phyloP scores from a whole-genome alignment of 768 basidiomycete genomes.

The Suillus sp. region DNA sequence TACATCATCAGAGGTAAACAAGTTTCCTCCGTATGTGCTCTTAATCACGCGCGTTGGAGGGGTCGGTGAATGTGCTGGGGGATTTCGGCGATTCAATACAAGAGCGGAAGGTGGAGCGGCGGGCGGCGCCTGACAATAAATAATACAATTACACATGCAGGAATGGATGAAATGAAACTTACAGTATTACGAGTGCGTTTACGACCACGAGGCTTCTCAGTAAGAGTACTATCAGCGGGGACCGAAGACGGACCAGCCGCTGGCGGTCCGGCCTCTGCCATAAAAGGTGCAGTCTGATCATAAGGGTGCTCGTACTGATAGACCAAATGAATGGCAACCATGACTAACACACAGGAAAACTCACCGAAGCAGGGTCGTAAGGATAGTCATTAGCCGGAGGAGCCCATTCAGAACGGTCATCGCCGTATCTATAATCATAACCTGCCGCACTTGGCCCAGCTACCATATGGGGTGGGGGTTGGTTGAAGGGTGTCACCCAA shows the following conservation, averaged over 20 bases:
- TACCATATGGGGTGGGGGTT: constrained; percentile 50
- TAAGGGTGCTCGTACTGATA: constrained; percentile 58
- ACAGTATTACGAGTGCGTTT: constrained; percentile 69
- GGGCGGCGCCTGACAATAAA: constrained; percentile 49
- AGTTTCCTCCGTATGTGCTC: constrained; percentile 86
- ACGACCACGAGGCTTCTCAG: constrained; percentile 61
- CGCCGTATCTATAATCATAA: constrained; percentile 65
- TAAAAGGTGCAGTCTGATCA: constrained; percentile 56
- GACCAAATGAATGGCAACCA: constrained; percentile 14
- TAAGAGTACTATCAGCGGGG: constrained; percentile 24
- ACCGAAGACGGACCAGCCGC: constrained; percentile 44
- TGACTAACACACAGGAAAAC: constrained; percentile 20
- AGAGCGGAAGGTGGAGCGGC: constrained; percentile 67
- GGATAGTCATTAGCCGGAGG: constrained; percentile 46
- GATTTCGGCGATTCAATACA: constrained; percentile 64
- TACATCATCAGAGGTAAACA: constrained; percentile 85
- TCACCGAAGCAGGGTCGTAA: constrained; percentile 55
- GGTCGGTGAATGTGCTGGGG: constrained; percentile 78
- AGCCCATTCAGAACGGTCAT: constrained; percentile 56
- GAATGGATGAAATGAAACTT: constrained; percentile 16
- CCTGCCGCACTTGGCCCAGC: constrained; percentile 44
- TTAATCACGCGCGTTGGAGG: constrained; percentile 84
- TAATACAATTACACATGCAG: constrained; percentile 3
- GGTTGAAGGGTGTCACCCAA: constrained; percentile 61
- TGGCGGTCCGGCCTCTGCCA: constrained; percentile 53